Percentiles rank a stretch among this genome's conserved stretches.
Evolutionary conservation across 192 early-diverging fungal genomes (phyloP).

Genomic region (Umbelopsis ramanniana): DNA sequence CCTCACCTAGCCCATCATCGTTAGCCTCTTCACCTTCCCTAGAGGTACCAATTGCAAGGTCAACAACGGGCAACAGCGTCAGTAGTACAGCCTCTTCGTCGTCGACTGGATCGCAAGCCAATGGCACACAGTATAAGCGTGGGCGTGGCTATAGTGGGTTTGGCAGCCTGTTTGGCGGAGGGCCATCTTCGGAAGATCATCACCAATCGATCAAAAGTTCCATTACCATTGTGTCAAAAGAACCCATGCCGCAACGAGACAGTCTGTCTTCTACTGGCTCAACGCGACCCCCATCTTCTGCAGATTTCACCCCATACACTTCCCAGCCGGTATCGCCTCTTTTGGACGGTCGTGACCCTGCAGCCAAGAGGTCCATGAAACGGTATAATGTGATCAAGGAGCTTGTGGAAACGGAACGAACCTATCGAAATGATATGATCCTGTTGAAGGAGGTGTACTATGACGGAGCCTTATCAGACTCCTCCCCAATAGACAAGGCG

Average conservation of each 20-base stretch:
- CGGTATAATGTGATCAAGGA: slow-evolving; percentile 75
- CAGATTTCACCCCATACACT: neutral
- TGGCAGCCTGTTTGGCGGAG: slow-evolving; percentile 12
- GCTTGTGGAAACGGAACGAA: slow-evolving; percentile 76
- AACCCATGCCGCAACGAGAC: slow-evolving; percentile 2
- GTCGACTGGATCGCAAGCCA: slow-evolving; percentile 20
- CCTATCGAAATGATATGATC: slow-evolving; percentile 76
- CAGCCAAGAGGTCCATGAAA: slow-evolving; percentile 44
- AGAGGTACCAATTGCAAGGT: slow-evolving; percentile 14
- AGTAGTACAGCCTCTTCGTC: slow-evolving; percentile 22
- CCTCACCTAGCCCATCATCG: neutral
- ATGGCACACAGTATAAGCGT: neutral
- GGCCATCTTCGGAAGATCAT: slow-evolving; percentile 18
- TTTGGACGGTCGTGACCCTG: slow-evolving; percentile 23
- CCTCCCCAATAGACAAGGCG: slow-evolving; percentile 49
- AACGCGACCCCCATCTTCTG: slow-evolving; percentile 19
- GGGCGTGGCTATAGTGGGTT: slow-evolving; percentile 1
- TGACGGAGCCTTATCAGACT: slow-evolving; percentile 53
- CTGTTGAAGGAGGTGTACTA: slow-evolving; percentile 74
- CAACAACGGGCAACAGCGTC: slow-evolving; percentile 26
- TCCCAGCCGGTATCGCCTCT: slow-evolving; percentile 24
- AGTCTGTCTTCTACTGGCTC: neutral
- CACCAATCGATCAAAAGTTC: slow-evolving; percentile 23
- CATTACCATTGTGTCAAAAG: slow-evolving; percentile 13
- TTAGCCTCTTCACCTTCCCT: neutral